Evolutionary conservation across 176 grass and related monocot species (phyloP).

Genomic region (Hordeum vulgare): DNA sequence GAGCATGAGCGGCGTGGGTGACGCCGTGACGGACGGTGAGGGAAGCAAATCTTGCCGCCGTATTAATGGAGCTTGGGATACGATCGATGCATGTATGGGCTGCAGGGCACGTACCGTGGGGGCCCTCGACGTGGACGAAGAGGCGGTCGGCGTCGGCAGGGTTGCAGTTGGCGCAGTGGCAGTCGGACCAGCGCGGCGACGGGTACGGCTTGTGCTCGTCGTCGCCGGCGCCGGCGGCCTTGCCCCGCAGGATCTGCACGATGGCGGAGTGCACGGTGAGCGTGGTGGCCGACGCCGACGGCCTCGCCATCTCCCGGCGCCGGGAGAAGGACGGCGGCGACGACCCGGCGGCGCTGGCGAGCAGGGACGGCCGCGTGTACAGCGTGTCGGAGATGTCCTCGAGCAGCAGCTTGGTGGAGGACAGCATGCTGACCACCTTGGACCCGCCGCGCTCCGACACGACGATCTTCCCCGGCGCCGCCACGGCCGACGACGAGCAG

Average conservation of each 20-base stretch:
- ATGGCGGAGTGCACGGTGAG: slow-evolving; percentile 73
- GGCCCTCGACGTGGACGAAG: slow-evolving; percentile 79
- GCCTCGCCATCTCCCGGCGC: not conserved
- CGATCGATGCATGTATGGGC: not conserved
- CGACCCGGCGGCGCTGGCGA: slow-evolving; percentile 24
- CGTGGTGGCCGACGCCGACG: slow-evolving; percentile 20
- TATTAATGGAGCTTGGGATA: not conserved
- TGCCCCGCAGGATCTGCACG: slow-evolving; percentile 70
- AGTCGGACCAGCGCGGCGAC: slow-evolving; percentile 90
- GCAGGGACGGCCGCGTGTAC: slow-evolving; percentile 58
- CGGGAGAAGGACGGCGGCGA: not conserved
- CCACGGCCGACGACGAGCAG: slow-evolving; percentile 47
- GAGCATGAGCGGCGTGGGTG: not conserved
- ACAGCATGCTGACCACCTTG: slow-evolving; percentile 78
- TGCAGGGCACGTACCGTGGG: slow-evolving; percentile 35
- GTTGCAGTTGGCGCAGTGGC: slow-evolving; percentile 84
- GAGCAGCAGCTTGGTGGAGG: slow-evolving; percentile 65
- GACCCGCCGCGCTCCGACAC: slow-evolving; percentile 81
- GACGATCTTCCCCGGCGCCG: slow-evolving; percentile 57
- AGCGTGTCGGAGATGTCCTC: slow-evolving; percentile 99
- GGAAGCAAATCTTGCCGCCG: not conserved
- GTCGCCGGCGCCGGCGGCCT: slow-evolving; percentile 32
- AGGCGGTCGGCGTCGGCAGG: slow-evolving; percentile 51
- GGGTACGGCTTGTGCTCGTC: slow-evolving; percentile 29
- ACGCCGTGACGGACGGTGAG: too few species aligned